These are phyloP conservation scores for Phytophthora ramorum DNA, from an alignment of 352 stramenopile genomes.

Conservation along the genomic window DNA sequence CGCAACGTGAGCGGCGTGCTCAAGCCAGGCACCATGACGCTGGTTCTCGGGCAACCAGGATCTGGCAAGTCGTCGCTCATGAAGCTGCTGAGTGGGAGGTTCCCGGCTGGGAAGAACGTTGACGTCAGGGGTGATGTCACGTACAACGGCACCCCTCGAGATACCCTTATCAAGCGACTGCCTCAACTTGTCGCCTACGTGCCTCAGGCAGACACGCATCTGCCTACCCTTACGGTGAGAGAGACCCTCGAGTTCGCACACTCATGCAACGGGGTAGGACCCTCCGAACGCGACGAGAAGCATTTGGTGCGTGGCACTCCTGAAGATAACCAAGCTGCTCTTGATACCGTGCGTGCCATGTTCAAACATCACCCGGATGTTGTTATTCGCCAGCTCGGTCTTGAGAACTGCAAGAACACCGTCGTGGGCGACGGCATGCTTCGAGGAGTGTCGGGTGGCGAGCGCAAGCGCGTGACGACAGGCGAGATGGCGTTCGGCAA, in stretches of 20 bases:
- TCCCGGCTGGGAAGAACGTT: slow-evolving; percentile 26
- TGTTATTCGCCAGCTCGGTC: slow-evolving; percentile 22
- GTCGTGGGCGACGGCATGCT: slow-evolving; percentile 81
- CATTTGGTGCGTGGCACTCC: slow-evolving; percentile 31
- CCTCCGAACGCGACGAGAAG: slow-evolving; percentile 13
- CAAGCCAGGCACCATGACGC: slow-evolving; percentile 26
- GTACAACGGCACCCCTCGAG: slow-evolving; percentile 33
- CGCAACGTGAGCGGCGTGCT: slow-evolving; percentile 39
- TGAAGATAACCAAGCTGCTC: slow-evolving; percentile 34
- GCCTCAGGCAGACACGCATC: slow-evolving; percentile 72
- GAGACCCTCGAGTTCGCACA: slow-evolving; percentile 59
- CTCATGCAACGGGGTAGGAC: slow-evolving; percentile 34
- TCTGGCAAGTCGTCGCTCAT: slow-evolving; percentile 33
- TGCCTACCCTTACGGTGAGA: slow-evolving; percentile 44
- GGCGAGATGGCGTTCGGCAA: slow-evolving; percentile 30
- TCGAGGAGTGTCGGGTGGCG: slow-evolving; percentile 67
- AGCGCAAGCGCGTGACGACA: slow-evolving; percentile 45
- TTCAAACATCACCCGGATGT: slow-evolving; percentile 29
- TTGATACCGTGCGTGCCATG: slow-evolving; percentile 18
- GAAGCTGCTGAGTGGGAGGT: slow-evolving; percentile 40
- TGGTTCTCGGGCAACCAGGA: slow-evolving; percentile 26
- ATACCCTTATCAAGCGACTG: slow-evolving; percentile 10
- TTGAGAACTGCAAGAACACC: slow-evolving; percentile 38
- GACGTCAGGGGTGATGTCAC: slow-evolving; percentile 21
- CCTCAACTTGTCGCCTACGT: slow-evolving; percentile 42